These are phyloP conservation scores for Hyaloscypha variabilis DNA, from an alignment of 495 filamentous ascomycete species.

Conservation along the genomic window DNA sequence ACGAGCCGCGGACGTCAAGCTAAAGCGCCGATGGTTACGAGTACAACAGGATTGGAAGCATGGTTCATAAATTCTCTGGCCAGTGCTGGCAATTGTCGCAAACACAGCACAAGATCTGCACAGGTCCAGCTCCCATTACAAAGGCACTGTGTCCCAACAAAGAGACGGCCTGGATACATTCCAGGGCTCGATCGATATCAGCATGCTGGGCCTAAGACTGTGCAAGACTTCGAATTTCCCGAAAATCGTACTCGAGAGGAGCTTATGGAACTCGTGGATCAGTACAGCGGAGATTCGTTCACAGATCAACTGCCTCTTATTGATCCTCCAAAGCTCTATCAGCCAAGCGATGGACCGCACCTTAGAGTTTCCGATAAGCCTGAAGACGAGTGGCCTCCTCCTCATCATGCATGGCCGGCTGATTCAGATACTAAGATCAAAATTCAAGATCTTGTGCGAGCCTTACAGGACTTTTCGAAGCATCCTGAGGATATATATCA, in stretches of 20 bases:
- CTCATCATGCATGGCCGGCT: slow-evolving; percentile 39
- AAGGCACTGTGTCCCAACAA: slow-evolving; percentile 8
- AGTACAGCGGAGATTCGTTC: slow-evolving; percentile 45
- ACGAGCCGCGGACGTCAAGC: neutral
- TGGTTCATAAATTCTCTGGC: slow-evolving; percentile 69
- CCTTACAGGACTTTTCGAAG: slow-evolving; percentile 43
- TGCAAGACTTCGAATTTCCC: neutral
- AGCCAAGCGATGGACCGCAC: slow-evolving; percentile 42
- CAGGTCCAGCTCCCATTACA: slow-evolving; percentile 17
- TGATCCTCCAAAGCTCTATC: slow-evolving; percentile 43
- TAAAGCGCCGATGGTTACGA: slow-evolving; percentile 12
- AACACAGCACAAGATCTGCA: slow-evolving; percentile 43
- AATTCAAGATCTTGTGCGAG: slow-evolving; percentile 40
- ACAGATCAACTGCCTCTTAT: slow-evolving; percentile 48
- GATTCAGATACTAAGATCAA: slow-evolving; percentile 29
- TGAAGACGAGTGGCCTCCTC: slow-evolving; percentile 49
- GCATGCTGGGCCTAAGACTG: neutral
- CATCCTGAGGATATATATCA: slow-evolving; percentile 60
- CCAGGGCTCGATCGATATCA: slow-evolving; percentile 12
- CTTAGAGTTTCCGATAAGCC: slow-evolving; percentile 45
- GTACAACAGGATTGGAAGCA: slow-evolving; percentile 37
- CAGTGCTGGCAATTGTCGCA: slow-evolving; percentile 61
- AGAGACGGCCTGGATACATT: slow-evolving; percentile 6
- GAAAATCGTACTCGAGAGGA: slow-evolving; percentile 35
- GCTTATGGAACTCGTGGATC: slow-evolving; percentile 50